Base-by-base conservation (phyloP, 140 eudicot species). In the Stevia rebaudiana region DNA sequence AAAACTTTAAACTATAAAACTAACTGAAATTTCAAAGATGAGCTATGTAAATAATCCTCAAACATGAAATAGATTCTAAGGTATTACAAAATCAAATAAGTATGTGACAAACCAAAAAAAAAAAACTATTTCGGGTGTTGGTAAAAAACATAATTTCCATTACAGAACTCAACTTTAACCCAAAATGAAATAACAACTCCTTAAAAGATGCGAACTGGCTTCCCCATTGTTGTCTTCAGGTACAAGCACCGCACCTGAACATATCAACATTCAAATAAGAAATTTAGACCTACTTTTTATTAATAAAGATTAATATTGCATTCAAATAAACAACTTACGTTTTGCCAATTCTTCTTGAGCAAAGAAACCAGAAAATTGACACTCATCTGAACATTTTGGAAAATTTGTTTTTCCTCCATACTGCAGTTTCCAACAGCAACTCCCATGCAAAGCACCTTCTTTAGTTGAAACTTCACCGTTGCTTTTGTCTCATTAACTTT, bases 291-390 rank as follows among this genome's bases (percentile, higher is more conserved):
- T 18, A 28, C 33, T 28, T 28, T 28, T 28, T 1, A 28, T 28
- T 28, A 28, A 28, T 1, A 48, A 56, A 31, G 0, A 5, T 4
- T 17, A 16, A 28, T 33, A 16, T 8, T 2, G 24, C 23, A 53
- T 3, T 25, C 0, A 1, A 9, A 53, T 35, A 23, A 11, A 74
- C 0, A 3, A 53, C 94, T 79, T 28, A 87, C 96, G 16, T 88
- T 88, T 72, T 88, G 96, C 96, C 96, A 84, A 53, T 88, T 88
- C 76, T 88, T 88, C 76, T 88, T 88, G 66, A 88, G 63, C 72
- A 88, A 77, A 3, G 96, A 88, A n/a, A 88, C 94, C 1, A 88
- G 81, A 52, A 88, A 88, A 68, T 84, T 88, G 23, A 85, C 94
- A 23, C 94, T 85, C 89, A 85, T 82, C 67, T 85, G 94, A 40